Conservation (phyloP, 441 rosid species). For the Corymbia calophylla region DNA sequence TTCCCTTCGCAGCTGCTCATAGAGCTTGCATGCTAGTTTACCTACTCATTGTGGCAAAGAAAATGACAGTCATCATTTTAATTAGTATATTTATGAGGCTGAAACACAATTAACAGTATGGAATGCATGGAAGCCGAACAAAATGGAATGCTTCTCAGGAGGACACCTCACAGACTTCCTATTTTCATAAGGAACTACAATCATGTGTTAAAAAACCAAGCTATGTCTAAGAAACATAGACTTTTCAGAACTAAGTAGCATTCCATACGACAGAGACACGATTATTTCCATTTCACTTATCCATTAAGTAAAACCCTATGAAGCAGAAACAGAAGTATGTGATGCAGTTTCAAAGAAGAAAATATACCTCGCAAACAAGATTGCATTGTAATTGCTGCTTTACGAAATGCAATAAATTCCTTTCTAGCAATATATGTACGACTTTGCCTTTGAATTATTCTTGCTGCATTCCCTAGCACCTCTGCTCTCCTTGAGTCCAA, state of each 20-base stretch:
- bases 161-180: background rate
- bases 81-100: conserved; percentile 1
- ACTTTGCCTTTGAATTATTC: conserved; percentile 83
- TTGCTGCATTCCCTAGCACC: conserved; percentile 99
- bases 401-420: conserved; percentile 75
- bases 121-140: background rate
- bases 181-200: background rate
- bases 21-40: conserved; percentile 76
- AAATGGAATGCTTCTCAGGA: background rate
- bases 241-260: background rate
- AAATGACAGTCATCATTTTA: conserved; percentile 5
- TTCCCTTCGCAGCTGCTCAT: conserved; percentile 71
- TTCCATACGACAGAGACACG: background rate
- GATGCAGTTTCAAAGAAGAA: background rate
- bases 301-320: background rate
- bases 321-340: background rate
- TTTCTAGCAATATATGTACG: conserved; percentile 84
- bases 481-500: conserved; percentile 98
- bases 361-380: conserved; percentile 83
- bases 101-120: background rate
- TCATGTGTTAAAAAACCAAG: background rate
- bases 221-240: background rate
- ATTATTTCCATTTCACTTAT: background rate
- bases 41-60: conserved; percentile 38
- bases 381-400: conserved; percentile 80